Percentiles rank a stretch among this genome's conserved stretches.
Conservation (phyloP, 1,139 yeast genomes). For the Petasospora rhodanensis region DNA sequence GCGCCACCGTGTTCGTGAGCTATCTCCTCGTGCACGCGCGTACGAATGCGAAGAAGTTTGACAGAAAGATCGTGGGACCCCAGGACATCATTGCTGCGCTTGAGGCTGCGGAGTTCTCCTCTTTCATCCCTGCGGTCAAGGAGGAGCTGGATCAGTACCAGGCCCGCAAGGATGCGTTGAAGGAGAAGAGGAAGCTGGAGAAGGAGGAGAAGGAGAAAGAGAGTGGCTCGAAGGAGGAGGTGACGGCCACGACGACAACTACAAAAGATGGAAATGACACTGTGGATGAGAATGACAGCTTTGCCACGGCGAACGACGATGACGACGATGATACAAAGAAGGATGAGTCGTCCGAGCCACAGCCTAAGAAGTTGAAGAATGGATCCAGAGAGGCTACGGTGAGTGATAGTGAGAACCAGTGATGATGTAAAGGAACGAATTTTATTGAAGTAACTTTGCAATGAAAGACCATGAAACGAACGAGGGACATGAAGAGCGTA, state of each 20-base stretch:
- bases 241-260: too few species aligned
- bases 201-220: constrained; percentile 15
- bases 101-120: constrained; percentile 49
- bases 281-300: constrained; percentile 13
- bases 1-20: constrained; percentile 71
- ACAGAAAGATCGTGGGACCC: constrained; percentile 58
- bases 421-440: too few species aligned
- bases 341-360: constrained; percentile 5
- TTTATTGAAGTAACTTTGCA: too few species aligned
- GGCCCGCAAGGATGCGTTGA: constrained; percentile 37
- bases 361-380: constrained; percentile 10
- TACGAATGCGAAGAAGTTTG: constrained; percentile 44
- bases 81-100: constrained; percentile 62
- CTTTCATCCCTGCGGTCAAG: constrained; percentile 50
- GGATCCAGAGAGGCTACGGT: constrained; percentile 17
- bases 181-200: constrained; percentile 27
- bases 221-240: constrained; percentile 1
- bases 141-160: constrained; percentile 44
- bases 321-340: neutral
- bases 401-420: constrained; percentile 12
- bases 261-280: constrained; percentile 11
- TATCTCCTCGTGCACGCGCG: constrained; percentile 63
- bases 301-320: constrained; percentile 11
- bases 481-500: too few species aligned
- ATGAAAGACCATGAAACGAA: too few species aligned